Base-by-base conservation (phyloP, 169 alveolate genomes). In the Cryptosporidium baileyi region DNA sequence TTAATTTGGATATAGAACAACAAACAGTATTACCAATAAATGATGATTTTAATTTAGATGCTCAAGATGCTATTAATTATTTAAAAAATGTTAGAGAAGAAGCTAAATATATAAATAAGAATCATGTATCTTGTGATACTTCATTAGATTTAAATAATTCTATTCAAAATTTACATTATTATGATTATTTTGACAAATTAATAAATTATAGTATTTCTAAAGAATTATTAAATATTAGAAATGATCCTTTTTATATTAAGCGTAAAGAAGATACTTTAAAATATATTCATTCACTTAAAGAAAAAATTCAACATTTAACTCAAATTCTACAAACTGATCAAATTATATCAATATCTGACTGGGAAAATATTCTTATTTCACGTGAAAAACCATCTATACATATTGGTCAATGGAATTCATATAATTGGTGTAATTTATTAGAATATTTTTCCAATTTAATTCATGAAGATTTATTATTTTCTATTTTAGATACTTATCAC, bases 361-460 rank as follows among this genome's bases (percentile, higher is more conserved):
- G 85, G 85, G 74, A 57, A 3, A 36, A 32, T 11, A 74, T 74
- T 17, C 13, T 54, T 34, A 11, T 32, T 9, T 57, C 57, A 6
- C 41, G 44, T 28, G 44, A 74, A 36, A 40, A 1, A 26, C 67
- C 85, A 11, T 38, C 34, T 19, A 40, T 74, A 19, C 11, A 67
- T 22, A 8, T 74, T 8, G 85, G 85, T 6, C 30, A 74, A n/a
- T 74, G 85, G 85, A 74, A 74, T 19, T 74, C 85, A 13, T 41
- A 52, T 17, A 74, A 74, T 36, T 74, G 85, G 85, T 74, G 62
- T 13, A 52, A 24, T 30, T 34, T 74, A 74, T 36, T 74, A 2
- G 85, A 74, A 57, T 65, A 65, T 30, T 65, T 47, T 49, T 54
- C 81, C 7, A 22, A 30, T 26, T 1, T 13, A 74, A 51, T 74